Evolutionary conservation across 2,329 filamentous ascomycete species (phyloP).

Genomic region (Epicoccum nigrum): DNA sequence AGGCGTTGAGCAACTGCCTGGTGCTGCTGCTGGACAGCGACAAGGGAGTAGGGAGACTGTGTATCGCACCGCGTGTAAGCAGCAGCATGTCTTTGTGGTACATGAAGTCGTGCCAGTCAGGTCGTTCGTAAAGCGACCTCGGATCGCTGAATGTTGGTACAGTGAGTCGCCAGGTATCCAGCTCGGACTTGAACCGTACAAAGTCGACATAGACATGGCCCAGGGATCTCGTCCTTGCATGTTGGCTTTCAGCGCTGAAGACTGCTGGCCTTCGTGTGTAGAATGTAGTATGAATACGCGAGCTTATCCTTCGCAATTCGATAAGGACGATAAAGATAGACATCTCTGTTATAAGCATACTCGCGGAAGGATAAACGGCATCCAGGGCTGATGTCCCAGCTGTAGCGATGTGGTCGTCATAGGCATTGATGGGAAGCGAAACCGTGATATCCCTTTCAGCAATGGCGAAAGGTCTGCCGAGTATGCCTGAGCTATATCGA

Average conservation of each 20-base stretch:
- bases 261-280: conserved; percentile 8
- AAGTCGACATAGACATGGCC: conserved; percentile 18
- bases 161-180: conserved; percentile 46
- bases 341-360: conserved; percentile 33
- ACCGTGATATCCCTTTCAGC: conserved; percentile 49
- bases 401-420: conserved; percentile 27
- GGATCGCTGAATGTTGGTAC: conserved; percentile 45
- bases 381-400: neutral
- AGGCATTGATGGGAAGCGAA: conserved; percentile 44
- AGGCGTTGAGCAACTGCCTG: conserved; percentile 27
- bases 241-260: neutral
- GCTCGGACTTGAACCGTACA: conserved; percentile 39
- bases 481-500: conserved; percentile 52
- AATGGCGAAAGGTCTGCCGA: conserved; percentile 53
- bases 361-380: neutral
- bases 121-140: conserved; percentile 51
- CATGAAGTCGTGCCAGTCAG: conserved; percentile 55
- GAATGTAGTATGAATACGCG: conserved; percentile 46
- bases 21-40: conserved; percentile 3
- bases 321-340: conserved; percentile 51
- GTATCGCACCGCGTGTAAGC: conserved; percentile 51
- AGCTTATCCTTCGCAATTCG: conserved; percentile 50
- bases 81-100: conserved; percentile 50
- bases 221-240: conserved; percentile 2
- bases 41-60: conserved; percentile 37